phyloP scores from a whole-genome alignment of 225 moss, liverwort and hornwort species.

The Asterella californica region DNA sequence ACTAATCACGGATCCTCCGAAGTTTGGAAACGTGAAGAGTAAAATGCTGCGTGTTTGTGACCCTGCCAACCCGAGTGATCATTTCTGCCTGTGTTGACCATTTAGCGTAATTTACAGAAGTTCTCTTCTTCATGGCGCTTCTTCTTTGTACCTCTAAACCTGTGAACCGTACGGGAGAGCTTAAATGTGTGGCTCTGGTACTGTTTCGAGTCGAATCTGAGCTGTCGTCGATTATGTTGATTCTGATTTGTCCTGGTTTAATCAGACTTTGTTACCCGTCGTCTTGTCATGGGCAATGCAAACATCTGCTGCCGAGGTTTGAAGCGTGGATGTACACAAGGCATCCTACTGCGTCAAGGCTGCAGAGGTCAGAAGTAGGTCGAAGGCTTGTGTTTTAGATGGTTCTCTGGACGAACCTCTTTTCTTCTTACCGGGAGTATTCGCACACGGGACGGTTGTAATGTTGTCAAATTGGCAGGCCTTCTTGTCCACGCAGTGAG shows the following conservation, averaged over 20 bases:
- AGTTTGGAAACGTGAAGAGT: too few relatives aligned
- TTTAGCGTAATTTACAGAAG: not conserved
- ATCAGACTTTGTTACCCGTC: conserved; percentile 1
- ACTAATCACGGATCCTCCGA: not conserved
- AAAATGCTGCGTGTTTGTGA: not conserved
- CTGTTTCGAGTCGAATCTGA: not conserved
- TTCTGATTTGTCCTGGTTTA: not conserved
- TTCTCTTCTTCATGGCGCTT: not conserved
- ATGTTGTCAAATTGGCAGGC: conserved; percentile 34
- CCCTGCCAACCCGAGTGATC: not conserved
- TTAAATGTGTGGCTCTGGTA: not conserved
- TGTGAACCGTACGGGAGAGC: not conserved
- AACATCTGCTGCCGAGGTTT: conserved; percentile 4
- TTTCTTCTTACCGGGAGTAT: conserved; percentile 6
- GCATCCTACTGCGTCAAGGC: not conserved
- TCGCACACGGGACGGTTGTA: conserved; percentile 20
- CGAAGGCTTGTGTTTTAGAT: not conserved
- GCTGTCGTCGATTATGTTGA: not conserved
- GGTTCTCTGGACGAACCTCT: not conserved
- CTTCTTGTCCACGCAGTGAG: conserved; percentile 19
- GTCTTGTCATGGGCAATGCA: not conserved
- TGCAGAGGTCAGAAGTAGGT: conserved; percentile 5
- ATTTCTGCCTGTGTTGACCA: not conserved
- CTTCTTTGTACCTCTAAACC: not conserved
- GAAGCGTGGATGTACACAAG: not conserved